Evolutionary conservation across 2,329 filamentous ascomycete genomes (phyloP).

Genomic region (Beauveria sp.): DNA sequence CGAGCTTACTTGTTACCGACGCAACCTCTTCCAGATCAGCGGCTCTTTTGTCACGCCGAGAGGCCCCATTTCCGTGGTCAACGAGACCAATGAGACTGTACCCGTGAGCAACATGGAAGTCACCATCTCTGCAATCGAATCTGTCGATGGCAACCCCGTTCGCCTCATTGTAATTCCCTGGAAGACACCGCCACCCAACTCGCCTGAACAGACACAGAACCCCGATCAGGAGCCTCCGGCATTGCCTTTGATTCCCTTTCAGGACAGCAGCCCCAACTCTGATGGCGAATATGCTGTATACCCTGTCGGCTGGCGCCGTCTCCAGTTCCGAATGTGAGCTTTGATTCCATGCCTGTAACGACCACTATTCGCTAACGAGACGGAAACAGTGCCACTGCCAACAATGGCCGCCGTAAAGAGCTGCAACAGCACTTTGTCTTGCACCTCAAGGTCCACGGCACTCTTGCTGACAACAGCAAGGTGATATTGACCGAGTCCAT

Average conservation of each 20-base stretch:
- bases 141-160: constrained; percentile 83
- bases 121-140: constrained; percentile 86
- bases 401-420: constrained; percentile 90
- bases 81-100: constrained; percentile 76
- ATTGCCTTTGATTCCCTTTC: constrained; percentile 64
- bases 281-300: constrained; percentile 84
- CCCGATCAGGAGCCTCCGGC: constrained; percentile 80
- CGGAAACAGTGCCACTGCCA: constrained; percentile 68
- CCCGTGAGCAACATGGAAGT: constrained; percentile 79
- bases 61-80: constrained; percentile 70
- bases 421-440: constrained; percentile 94
- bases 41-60: constrained; percentile 77
- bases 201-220: constrained; percentile 55
- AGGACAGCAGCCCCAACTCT: constrained; percentile 48
- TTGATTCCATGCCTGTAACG: not conserved
- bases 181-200: constrained; percentile 86
- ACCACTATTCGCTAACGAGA: not conserved
- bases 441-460: constrained; percentile 77
- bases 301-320: constrained; percentile 85
- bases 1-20: constrained; percentile 90
- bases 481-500: constrained; percentile 74
- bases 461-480: constrained; percentile 75
- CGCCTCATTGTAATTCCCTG: constrained; percentile 95
- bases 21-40: constrained; percentile 93
- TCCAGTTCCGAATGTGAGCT: constrained; percentile 77